These are phyloP conservation scores for Hydrangea macrophylla DNA, from an alignment of 148 eudicot genomes.

Conservation along the genomic window DNA sequence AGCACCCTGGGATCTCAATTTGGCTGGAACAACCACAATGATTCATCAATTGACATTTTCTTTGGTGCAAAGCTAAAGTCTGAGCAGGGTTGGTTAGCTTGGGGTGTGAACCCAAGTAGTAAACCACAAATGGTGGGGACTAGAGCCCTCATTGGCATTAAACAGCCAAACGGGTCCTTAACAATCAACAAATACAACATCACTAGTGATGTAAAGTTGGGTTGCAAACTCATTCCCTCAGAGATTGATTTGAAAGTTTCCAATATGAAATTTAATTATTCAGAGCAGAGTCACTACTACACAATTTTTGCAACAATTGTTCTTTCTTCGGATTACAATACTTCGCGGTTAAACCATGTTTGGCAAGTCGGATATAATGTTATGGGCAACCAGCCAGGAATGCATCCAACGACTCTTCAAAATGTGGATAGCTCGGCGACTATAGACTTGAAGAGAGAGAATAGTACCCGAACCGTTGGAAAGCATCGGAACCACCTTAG, in stretches of 20 bases:
- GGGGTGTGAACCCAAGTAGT: slow-evolving; percentile 27
- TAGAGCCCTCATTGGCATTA: slow-evolving; percentile 28
- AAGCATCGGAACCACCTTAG: background rate
- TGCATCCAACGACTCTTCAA: slow-evolving; percentile 9
- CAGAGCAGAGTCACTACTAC: background rate
- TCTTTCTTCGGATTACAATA: slow-evolving; percentile 6
- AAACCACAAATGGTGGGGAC: slow-evolving; percentile 27
- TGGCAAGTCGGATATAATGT: slow-evolving; percentile 19
- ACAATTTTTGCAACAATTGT: slow-evolving; percentile 10
- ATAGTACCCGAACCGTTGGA: background rate
- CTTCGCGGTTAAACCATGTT: slow-evolving; percentile 8
- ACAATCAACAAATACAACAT: slow-evolving; percentile 6
- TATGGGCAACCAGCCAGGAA: background rate
- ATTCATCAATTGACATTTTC: slow-evolving; percentile 6
- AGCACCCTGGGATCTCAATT: slow-evolving; percentile 14
- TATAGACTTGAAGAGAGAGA: background rate
- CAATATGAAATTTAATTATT: slow-evolving; percentile 1
- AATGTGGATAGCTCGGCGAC: slow-evolving; percentile 11
- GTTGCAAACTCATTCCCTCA: slow-evolving; percentile 18
- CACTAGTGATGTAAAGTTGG: slow-evolving; percentile 12
- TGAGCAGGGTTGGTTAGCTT: slow-evolving; percentile 26
- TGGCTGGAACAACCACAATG: slow-evolving; percentile 17
- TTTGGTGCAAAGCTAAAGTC: slow-evolving; percentile 17
- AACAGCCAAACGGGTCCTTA: slow-evolving; percentile 1
- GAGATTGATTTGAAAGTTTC: slow-evolving; percentile 9